A percentile compares a stretch with the other conserved stretches of the same genome.
These are phyloP conservation scores for Arthroderma uncinatum DNA, from an alignment of 2,329 filamentous ascomycete species.

Conservation along the genomic window DNA sequence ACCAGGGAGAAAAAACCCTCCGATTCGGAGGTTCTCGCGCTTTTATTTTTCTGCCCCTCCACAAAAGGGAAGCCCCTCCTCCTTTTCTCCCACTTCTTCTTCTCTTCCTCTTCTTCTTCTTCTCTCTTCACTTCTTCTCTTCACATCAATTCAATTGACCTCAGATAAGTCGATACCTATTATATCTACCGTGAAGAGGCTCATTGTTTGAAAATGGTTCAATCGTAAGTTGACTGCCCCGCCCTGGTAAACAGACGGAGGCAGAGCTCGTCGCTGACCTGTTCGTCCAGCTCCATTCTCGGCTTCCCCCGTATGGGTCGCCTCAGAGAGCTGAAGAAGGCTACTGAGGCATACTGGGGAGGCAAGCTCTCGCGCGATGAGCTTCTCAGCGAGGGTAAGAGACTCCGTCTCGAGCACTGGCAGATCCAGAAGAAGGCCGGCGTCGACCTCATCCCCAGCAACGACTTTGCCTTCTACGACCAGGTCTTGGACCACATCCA, in stretches of 20 bases:
- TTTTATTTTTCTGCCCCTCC: slow-evolving; percentile 15
- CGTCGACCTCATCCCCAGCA: slow-evolving; percentile 95
- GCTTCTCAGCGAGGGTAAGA: slow-evolving; percentile 89
- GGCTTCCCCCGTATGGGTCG: slow-evolving; percentile 99
- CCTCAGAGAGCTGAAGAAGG: slow-evolving; percentile 99
- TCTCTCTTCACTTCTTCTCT: slow-evolving; percentile 10
- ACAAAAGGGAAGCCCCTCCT: slow-evolving; percentile 4
- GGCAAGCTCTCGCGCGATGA: slow-evolving; percentile 88
- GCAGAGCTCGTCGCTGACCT: slow-evolving; percentile 8
- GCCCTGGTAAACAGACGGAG: neutral
- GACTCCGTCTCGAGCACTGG: slow-evolving; percentile 94
- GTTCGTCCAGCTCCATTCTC: slow-evolving; percentile 54
- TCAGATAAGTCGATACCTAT: neutral
- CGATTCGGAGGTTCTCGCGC: slow-evolving; percentile 1
- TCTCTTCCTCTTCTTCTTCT: slow-evolving; percentile 16
- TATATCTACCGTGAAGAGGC: neutral
- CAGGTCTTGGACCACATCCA: slow-evolving; percentile 97
- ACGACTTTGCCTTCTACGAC: slow-evolving; percentile 98
- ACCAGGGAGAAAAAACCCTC: neutral
- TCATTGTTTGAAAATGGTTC: slow-evolving; percentile 43
- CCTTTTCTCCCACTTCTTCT: neutral
- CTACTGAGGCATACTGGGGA: slow-evolving; percentile 94
- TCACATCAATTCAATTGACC: neutral
- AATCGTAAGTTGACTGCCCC: slow-evolving; percentile 40
- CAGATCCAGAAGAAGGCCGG: slow-evolving; percentile 98